These are phyloP conservation scores for Cryptococcus sp. DNA, from an alignment of 1,284 basidiomycete genomes.

Conservation along the genomic window DNA sequence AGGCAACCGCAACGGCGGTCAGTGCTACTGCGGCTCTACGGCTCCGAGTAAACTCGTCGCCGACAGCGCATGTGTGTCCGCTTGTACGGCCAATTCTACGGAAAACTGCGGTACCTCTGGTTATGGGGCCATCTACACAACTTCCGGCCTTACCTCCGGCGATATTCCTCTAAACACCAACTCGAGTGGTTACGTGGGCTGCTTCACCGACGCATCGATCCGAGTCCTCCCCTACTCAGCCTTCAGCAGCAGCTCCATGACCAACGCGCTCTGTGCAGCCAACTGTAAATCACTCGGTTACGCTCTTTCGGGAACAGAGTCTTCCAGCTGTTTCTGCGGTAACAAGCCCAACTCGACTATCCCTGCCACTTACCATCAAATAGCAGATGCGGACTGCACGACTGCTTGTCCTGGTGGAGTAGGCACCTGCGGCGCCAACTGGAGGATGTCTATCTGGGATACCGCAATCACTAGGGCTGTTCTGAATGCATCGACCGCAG, in stretches of 20 bases:
- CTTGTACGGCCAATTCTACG: slow-evolving; percentile 14
- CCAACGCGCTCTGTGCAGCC: neutral
- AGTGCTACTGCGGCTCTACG: neutral
- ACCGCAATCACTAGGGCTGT: no score
- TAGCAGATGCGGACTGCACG: neutral
- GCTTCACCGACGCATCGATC: no score
- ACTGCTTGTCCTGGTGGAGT: neutral
- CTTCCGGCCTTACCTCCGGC: neutral
- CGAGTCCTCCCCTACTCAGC: no score
- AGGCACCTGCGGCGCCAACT: no score
- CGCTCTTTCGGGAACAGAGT: no score
- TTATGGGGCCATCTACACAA: slow-evolving; percentile 3
- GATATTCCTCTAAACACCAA: no score
- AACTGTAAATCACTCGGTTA: neutral
- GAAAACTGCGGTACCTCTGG: slow-evolving; percentile 9
- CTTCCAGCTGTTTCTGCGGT: no score
- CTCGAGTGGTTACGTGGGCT: no score
- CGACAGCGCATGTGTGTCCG: slow-evolving; percentile 3
- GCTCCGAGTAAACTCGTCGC: neutral
- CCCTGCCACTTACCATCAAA: neutral
- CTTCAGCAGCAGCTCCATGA: slow-evolving; percentile 7
- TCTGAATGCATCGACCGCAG: no score
- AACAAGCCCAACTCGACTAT: neutral
- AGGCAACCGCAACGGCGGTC: neutral
- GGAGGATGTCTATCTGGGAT: no score